A percentile compares a stretch with the other conserved stretches of the same genome.
These are phyloP conservation scores for Corymbia maculata DNA, from an alignment of 345 rosid species.

Conservation along the genomic window DNA sequence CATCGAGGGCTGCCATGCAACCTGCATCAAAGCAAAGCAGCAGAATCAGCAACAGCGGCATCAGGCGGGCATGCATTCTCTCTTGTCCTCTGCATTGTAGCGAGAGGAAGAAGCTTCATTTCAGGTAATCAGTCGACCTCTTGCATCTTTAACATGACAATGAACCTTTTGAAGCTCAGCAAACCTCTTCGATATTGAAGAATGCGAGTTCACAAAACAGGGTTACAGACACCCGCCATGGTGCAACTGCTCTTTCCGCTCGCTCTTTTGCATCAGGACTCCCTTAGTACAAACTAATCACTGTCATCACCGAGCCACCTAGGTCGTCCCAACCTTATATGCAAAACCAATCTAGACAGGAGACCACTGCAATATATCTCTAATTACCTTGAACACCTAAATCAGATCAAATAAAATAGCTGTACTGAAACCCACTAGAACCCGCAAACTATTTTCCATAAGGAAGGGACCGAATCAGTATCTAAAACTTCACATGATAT, in stretches of 20 bases:
- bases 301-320: neutral
- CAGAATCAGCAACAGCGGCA: neutral
- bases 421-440: no score
- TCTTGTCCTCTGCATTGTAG: neutral
- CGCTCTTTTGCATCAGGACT: neutral
- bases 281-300: neutral
- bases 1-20: constrained; percentile 98
- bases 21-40: constrained; percentile 32
- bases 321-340: neutral
- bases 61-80: neutral
- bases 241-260: neutral
- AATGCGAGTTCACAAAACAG: neutral
- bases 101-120: neutral
- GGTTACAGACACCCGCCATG: neutral
- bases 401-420: neutral
- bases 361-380: neutral
- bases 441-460: neutral
- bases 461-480: neutral
- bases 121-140: neutral
- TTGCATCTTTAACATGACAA: neutral
- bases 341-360: neutral
- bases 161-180: neutral
- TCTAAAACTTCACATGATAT: neutral
- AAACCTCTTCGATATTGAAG: accelerated
- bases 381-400: neutral